phyloP scores from a whole-genome alignment of 176 grass and related monocot genomes.

The Microstegium vimineum region DNA sequence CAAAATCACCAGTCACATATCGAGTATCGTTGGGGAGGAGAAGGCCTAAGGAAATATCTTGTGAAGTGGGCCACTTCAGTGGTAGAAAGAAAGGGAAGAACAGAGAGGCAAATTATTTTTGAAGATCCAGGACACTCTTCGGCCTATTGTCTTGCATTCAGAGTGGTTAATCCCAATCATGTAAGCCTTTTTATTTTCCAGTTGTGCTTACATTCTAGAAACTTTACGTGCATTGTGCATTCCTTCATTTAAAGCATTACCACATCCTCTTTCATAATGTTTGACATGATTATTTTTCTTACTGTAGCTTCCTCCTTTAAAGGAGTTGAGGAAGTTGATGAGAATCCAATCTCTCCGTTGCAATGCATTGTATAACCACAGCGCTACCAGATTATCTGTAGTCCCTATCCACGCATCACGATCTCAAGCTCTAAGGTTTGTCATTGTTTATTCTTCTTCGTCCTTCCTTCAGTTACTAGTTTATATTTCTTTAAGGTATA shows the following conservation, averaged over 20 bases:
- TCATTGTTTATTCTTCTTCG: background rate
- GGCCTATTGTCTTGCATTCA: conserved; percentile 77
- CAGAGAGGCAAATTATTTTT: conserved; percentile 69
- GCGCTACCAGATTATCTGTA: conserved; percentile 57
- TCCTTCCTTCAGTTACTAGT: background rate
- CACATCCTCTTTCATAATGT: background rate
- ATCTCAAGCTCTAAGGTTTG: conserved; percentile 83
- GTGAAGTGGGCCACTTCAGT: conserved; percentile 69
- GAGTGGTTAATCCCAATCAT: conserved; percentile 75
- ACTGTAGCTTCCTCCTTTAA: conserved; percentile 54
- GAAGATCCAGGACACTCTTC: conserved; percentile 76
- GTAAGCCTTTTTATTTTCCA: conserved; percentile 45
- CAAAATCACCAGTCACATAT: conserved; percentile 89
- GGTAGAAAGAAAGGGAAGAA: conserved; percentile 60
- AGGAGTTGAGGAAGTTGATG: conserved; percentile 65
- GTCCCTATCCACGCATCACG: conserved; percentile 79
- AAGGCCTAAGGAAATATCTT: conserved; percentile 90
- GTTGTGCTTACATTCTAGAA: background rate
- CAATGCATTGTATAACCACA: conserved; percentile 69
- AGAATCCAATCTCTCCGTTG: conserved; percentile 80
- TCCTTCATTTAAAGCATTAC: background rate
- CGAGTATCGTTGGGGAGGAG: conserved; percentile 91
- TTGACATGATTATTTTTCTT: conserved; percentile 11
- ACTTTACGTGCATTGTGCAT: background rate
- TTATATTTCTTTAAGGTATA: background rate